Percentiles rank a stretch among this genome's conserved stretches.
These are phyloP conservation scores for Dorcoceras hygrometricum DNA, from an alignment of 257 asterid genomes.

Conservation along the genomic window DNA sequence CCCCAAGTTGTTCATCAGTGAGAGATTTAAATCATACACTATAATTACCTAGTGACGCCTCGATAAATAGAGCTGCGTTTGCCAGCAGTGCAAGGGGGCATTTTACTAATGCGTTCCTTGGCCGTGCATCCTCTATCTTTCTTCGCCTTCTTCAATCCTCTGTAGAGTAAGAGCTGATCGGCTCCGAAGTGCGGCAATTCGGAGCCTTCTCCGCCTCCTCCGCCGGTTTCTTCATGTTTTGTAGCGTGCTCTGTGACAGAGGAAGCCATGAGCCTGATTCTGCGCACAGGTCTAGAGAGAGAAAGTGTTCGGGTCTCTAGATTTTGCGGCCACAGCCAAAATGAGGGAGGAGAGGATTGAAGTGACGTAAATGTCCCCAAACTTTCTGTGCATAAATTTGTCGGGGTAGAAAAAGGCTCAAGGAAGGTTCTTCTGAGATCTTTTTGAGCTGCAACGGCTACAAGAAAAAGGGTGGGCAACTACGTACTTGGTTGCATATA, in stretches of 20 bases:
- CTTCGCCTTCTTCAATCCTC: slow-evolving; percentile 92
- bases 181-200: slow-evolving; percentile 36
- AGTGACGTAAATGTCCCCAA: slow-evolving; percentile 33
- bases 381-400: slow-evolving; percentile 6
- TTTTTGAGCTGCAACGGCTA: slow-evolving; percentile 41
- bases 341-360: slow-evolving; percentile 20
- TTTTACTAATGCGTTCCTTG: slow-evolving; percentile 94
- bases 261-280: slow-evolving; percentile 53
- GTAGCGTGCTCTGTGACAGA: slow-evolving; percentile 62
- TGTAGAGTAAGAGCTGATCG: slow-evolving; percentile 62
- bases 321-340: slow-evolving; percentile 31
- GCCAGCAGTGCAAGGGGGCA: slow-evolving; percentile 99
- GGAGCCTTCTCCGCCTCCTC: slow-evolving; percentile 55
- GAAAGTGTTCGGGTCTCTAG: slow-evolving; percentile 15
- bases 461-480: slow-evolving; percentile 29
- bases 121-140: slow-evolving; percentile 94
- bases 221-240: slow-evolving; percentile 51
- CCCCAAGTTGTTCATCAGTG: slow-evolving; percentile 14
- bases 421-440: slow-evolving; percentile 20
- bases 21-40: slow-evolving; percentile 14
- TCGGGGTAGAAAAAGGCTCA: slow-evolving; percentile 22
- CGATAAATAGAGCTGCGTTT: slow-evolving; percentile 97
- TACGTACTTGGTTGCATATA: no score
- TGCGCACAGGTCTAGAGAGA: slow-evolving; percentile 22
- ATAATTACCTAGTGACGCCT: slow-evolving; percentile 85